Evolutionary conservation across 2,329 filamentous ascomycete species (phyloP), one percentile per base, ranked within the genome.

Genomic region (Colletotrichum godetiae): DNA sequence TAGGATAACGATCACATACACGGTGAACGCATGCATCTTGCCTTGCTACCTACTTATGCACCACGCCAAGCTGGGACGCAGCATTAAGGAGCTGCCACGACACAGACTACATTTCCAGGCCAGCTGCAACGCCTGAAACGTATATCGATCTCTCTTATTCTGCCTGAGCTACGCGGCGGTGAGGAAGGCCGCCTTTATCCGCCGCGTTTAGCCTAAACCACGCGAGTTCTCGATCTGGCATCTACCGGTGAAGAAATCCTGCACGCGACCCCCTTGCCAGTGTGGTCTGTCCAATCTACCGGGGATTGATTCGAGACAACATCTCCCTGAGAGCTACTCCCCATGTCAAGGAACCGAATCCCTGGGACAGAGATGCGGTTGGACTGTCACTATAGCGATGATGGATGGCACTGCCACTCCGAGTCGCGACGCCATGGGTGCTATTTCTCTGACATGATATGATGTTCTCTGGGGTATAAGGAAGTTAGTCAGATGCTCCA

Each of bases 151-250:
- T n/a, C 24, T 13, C 10, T 12, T n/a, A 24, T 60, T 22, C 22
- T 57, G 13, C 24, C 24, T n/a, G 31, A 37, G 5, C 29, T 56
- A 46, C n/a, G 13, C 49, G 56, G 53, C 67, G 70, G 46, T 66
- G 60, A 73, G 33, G 37, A 37, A 19, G 56, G 60, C 59, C 35
- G 29, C 46, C 46, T 37, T 68, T 73, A 56, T 61, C 55, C 70
- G 67, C 15, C 24, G 60, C 35, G 10, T 73, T 73, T 62, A 73
- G 70, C 60, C 70, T 73, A 62, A 70, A 66, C 15, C 15, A 46
- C 53, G 69, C 42, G 46, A 31, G 22, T 12, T 57, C 70, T 60
- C 35, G 22, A 70, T 52, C 19, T 35, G 56, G 67, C 27, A 58
- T 12, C 19, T 60, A 65, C 56, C 61, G 60, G 60, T 60, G 67